Conservation (phyloP, 1,284 basidiomycete genomes). For the Erythrobasidium hasegawianum region DNA sequence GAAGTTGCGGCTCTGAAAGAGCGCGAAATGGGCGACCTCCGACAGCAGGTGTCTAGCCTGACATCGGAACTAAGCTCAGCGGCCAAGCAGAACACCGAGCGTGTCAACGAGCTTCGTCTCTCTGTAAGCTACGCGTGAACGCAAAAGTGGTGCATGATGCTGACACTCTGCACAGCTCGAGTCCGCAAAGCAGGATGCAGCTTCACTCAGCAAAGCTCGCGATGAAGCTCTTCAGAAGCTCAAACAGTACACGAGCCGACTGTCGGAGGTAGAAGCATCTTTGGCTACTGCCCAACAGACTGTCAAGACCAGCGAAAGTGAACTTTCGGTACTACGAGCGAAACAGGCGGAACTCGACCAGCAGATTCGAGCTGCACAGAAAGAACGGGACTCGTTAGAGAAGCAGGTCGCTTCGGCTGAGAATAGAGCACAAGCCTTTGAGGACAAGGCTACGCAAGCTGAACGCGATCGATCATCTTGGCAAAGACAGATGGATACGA, state of each 20-base stretch:
- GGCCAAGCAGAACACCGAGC: constrained; percentile 47
- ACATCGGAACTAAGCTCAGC: constrained; percentile 39
- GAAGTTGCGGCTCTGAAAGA: constrained; percentile 86
- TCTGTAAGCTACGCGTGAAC: constrained; percentile 42
- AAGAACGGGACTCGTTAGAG: constrained; percentile 61
- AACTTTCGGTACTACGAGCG: constrained; percentile 67
- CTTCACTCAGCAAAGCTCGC: constrained; percentile 56
- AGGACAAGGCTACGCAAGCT: constrained; percentile 76
- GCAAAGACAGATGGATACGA: constrained; percentile 65
- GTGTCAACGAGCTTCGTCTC: constrained; percentile 51
- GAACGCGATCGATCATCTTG: constrained; percentile 75
- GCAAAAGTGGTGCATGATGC: background rate
- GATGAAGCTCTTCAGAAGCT: constrained; percentile 56
- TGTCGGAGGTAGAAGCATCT: constrained; percentile 54
- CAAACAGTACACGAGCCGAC: constrained; percentile 32
- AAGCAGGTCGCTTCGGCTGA: constrained; percentile 69
- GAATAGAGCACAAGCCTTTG: constrained; percentile 74
- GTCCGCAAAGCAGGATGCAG: constrained; percentile 50
- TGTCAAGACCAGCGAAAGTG: constrained; percentile 67
- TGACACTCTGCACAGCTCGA: constrained; percentile 64
- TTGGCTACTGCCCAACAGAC: constrained; percentile 66
- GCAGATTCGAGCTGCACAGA: constrained; percentile 52
- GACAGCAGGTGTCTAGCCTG: constrained; percentile 58
- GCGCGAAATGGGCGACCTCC: constrained; percentile 69
- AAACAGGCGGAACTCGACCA: constrained; percentile 68